Evolutionary conservation across 2,329 filamentous ascomycete species (phyloP).

Genomic region (Myrmaecium sp.): DNA sequence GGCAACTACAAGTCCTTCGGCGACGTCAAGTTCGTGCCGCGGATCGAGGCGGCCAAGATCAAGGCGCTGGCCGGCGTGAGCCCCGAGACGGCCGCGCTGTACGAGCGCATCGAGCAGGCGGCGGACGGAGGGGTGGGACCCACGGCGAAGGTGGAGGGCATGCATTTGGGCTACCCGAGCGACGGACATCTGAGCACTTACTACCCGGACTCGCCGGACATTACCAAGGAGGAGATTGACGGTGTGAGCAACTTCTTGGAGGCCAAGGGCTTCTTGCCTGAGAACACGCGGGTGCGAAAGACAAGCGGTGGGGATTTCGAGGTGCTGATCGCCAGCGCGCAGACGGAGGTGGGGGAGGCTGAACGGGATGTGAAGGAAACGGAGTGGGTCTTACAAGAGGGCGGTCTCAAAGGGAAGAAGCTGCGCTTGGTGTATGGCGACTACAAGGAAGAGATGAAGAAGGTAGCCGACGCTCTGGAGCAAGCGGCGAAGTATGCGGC

Average conservation of each 20-base stretch:
- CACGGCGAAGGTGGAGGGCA: constrained; percentile 21
- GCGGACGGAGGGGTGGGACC: constrained; percentile 29
- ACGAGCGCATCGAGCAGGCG: constrained; percentile 27
- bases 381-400: constrained; percentile 28
- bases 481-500: constrained; percentile 30
- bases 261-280: constrained; percentile 27
- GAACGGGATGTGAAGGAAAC: constrained; percentile 27
- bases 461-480: constrained; percentile 27
- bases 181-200: constrained; percentile 32
- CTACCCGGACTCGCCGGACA: constrained; percentile 31
- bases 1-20: constrained; percentile 37
- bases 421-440: constrained; percentile 29
- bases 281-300: constrained; percentile 33
- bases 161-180: constrained; percentile 34
- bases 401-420: constrained; percentile 26
- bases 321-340: constrained; percentile 30
- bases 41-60: constrained; percentile 24
- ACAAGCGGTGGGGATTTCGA: constrained; percentile 26
- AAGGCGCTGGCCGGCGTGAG: constrained; percentile 27
- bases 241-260: constrained; percentile 30
- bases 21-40: constrained; percentile 35
- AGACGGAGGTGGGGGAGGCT: constrained; percentile 19
- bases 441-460: constrained; percentile 28
- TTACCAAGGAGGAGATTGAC: constrained; percentile 31
- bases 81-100: constrained; percentile 21